A percentile compares a stretch with the other conserved stretches of the same genome.
phyloP scores from a whole-genome alignment of 345 rosid genomes.

The Euclidium syriacum region DNA sequence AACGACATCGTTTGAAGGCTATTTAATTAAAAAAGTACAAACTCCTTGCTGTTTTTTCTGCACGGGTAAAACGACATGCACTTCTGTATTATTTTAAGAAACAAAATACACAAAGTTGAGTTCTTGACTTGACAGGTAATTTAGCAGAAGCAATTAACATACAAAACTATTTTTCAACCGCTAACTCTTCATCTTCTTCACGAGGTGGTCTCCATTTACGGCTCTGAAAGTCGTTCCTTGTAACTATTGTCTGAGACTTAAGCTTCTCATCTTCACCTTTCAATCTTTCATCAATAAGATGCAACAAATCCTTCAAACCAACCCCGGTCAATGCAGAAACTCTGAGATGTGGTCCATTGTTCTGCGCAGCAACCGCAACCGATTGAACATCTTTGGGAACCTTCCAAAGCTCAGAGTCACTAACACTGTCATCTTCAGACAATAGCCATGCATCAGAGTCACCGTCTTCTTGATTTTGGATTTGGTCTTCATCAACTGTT shows the following conservation, averaged over 20 bases:
- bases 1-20: constrained; percentile 5
- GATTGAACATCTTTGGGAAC: constrained; percentile 20
- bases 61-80: constrained; percentile 6
- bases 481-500: constrained; percentile 12
- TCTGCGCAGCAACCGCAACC: constrained; percentile 16
- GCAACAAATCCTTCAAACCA: constrained; percentile 67
- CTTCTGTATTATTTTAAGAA: neutral
- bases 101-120: neutral
- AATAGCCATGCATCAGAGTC: constrained; percentile 42
- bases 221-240: constrained; percentile 32
- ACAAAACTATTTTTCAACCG: constrained; percentile 18
- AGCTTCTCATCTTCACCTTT: constrained; percentile 36
- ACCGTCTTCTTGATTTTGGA: constrained; percentile 24
- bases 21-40: neutral
- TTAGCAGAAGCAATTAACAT: neutral
- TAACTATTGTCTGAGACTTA: constrained; percentile 33
- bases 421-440: constrained; percentile 39
- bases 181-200: constrained; percentile 25
- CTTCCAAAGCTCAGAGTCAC: constrained; percentile 31
- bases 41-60: neutral
- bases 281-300: constrained; percentile 54
- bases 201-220: constrained; percentile 78
- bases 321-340: constrained; percentile 68
- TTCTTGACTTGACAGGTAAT: too few relatives aligned
- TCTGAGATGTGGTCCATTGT: constrained; percentile 49